These are phyloP conservation scores for Termitomyces titanicus DNA, from an alignment of 768 basidiomycete genomes.

Conservation along the genomic window DNA sequence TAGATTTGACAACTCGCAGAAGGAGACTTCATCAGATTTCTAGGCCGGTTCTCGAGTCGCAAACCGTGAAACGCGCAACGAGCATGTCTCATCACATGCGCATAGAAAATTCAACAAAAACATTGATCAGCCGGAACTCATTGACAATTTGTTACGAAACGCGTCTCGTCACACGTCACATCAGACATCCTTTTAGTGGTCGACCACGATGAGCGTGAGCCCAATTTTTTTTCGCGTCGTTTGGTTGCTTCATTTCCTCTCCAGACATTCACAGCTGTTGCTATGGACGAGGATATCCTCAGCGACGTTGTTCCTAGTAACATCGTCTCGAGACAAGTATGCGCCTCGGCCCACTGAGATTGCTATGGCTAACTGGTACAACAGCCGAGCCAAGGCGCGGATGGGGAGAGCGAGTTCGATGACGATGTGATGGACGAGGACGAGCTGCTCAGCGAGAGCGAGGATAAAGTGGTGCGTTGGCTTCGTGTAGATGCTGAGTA, in stretches of 20 bases:
- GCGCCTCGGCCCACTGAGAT: slow-evolving; percentile 6
- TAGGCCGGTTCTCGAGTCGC: no score
- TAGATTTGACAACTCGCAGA: no score
- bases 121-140: no score
- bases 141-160: slow-evolving; percentile 4
- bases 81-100: no score
- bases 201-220: slow-evolving; percentile 21
- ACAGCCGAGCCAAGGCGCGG: slow-evolving; percentile 62
- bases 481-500: slow-evolving; percentile 7
- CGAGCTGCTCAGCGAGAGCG: slow-evolving; percentile 55
- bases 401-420: slow-evolving; percentile 74
- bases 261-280: slow-evolving; percentile 35
- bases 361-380: not conserved
- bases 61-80: no score
- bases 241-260: not conserved
- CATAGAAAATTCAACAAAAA: no score
- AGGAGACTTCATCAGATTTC: no score
- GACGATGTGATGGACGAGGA: slow-evolving; percentile 58
- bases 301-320: slow-evolving; percentile 90
- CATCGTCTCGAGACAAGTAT: slow-evolving; percentile 84
- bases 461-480: slow-evolving; percentile 31
- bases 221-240: slow-evolving; percentile 2
- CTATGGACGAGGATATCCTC: slow-evolving; percentile 73
- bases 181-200: slow-evolving; percentile 8
- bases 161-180: slow-evolving; percentile 16